phyloP scores from a whole-genome alignment of 345 rosid genomes.

The Syzygium oleosum region DNA sequence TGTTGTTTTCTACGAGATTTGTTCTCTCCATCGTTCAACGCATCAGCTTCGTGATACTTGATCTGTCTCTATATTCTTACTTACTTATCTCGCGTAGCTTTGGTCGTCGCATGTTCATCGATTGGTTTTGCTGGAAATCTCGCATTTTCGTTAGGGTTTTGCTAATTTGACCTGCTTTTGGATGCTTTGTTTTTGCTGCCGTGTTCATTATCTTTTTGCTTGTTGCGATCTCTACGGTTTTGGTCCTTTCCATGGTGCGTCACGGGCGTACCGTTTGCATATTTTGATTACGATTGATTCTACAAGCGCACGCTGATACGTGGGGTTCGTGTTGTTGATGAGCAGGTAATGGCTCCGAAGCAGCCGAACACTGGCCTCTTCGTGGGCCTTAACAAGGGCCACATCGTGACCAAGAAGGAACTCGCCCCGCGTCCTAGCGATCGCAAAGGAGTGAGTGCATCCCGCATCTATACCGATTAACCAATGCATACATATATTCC shows the following conservation, averaged over 20 bases:
- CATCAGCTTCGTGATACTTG: not conserved
- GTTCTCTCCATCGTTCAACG: not conserved
- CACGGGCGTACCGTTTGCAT: not conserved
- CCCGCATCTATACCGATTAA: not conserved
- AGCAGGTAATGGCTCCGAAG: constrained; percentile 47
- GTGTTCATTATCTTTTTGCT: accelerated
- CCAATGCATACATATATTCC: not conserved
- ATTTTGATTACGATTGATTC: not conserved
- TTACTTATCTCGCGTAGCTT: not conserved
- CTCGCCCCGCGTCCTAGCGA: constrained; percentile 40
- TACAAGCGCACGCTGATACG: not conserved
- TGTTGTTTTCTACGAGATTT: not conserved
- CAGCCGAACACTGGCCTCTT: constrained; percentile 48
- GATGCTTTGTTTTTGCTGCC: not conserved
- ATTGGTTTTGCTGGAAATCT: not conserved
- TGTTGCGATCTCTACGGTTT: not conserved
- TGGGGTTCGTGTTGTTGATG: not conserved
- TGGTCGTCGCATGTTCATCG: not conserved
- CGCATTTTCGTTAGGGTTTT: not conserved
- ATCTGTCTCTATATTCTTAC: not conserved
- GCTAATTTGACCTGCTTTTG: not conserved
- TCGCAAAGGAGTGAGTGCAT: constrained; percentile 49
- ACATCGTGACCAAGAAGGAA: constrained; percentile 53
- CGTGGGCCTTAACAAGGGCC: constrained; percentile 64
- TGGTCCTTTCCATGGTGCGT: not conserved